Base-by-base conservation (phyloP, 306 rosid species). In the Clitoria ternatea region DNA sequence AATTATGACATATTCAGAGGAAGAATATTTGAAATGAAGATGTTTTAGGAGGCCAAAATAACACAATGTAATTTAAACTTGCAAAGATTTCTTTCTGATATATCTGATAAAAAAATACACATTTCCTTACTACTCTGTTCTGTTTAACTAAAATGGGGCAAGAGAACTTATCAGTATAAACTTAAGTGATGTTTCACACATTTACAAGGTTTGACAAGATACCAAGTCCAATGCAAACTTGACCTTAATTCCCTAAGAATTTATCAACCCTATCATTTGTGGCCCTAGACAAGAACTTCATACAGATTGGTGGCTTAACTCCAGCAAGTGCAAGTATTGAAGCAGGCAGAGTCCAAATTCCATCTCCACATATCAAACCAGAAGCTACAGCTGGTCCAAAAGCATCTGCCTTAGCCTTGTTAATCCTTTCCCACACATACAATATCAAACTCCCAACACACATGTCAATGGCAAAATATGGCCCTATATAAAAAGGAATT, bases 351-450 rank as follows among this genome's bases (percentile, higher is more conserved):
- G 85, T 74, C 88, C 83, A 84, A 49, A 84, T 80, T 57, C 85
- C 88, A 74, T 84, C 85, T 0, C 88, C 88, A 70, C 85, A 80
- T 64, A 84, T 84, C 83, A 84, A 80, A 77, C 88, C 83, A 80
- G 81, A 84, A 74, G 88, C 88, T 3, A 84, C 85, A 45, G 83
- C 83, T 15, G 83, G 79, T 47, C 70, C 88, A 53, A 69, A 80
- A 35, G 85, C 83, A 70, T 84, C 85, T 20, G 85, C 88, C 55
- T 84, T 77, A 8, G 74, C 69, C 70, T 77, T 74, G 74, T 74
- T 70, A 32, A 74, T 8, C 63, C 64, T 80, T 13, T 77, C 79
- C 85, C 88, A 80, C 19, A 80, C 67, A 36, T 64, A 80, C 18
- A 84, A 66, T 43, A 84, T 66, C 45, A 84, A 2, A 68, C 88